A percentile compares a stretch with the other conserved stretches of the same genome.
These are phyloP conservation scores for Adansonia madagascariensis DNA, from an alignment of 441 rosid genomes.

Conservation along the genomic window DNA sequence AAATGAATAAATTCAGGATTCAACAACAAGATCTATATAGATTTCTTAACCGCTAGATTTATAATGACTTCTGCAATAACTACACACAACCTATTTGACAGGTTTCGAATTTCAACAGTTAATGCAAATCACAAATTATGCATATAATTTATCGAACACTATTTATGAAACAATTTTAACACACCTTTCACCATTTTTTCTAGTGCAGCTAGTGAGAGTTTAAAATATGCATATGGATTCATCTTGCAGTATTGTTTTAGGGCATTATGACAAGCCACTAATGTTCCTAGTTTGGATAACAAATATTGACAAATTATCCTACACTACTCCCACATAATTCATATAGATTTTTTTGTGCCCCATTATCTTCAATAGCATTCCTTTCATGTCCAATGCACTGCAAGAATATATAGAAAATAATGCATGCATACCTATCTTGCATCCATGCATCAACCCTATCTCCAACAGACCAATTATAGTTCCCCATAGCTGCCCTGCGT, in stretches of 20 bases:
- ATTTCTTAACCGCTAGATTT: background rate
- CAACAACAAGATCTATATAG: background rate
- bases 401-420: slow-evolving; percentile 15
- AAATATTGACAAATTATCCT: slow-evolving; percentile 17
- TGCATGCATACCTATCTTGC: slow-evolving; percentile 63
- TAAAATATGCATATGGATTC: background rate
- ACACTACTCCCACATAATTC: slow-evolving; percentile 1
- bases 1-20: background rate
- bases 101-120: slow-evolving; percentile 10
- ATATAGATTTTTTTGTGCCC: background rate
- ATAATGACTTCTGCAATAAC: background rate
- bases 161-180: background rate
- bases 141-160: background rate
- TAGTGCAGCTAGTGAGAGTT: background rate
- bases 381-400: background rate
- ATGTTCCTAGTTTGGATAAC: background rate
- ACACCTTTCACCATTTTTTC: background rate
- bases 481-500: slow-evolving; percentile 82
- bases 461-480: slow-evolving; percentile 81
- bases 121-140: background rate
- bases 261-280: background rate
- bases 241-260: background rate
- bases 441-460: slow-evolving; percentile 93
- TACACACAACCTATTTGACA: background rate
- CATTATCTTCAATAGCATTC: background rate